A percentile compares a stretch with the other conserved stretches of the same genome.
These are phyloP conservation scores for Candida nanaspora DNA, from an alignment of 805 yeast genomes.

Conservation along the genomic window DNA sequence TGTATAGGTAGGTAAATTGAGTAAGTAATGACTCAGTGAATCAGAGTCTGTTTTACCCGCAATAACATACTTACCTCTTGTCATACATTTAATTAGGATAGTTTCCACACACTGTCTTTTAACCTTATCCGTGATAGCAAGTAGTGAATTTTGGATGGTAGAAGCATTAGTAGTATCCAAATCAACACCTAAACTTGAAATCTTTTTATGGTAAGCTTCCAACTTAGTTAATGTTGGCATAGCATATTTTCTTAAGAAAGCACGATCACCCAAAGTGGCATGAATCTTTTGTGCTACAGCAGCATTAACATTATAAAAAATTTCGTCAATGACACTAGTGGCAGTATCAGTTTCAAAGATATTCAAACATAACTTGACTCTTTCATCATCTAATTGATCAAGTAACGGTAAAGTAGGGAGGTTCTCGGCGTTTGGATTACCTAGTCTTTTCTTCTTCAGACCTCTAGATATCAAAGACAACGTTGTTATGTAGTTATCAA, in stretches of 20 bases:
- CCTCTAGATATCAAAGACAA: conserved; percentile 59
- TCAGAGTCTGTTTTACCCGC: conserved; percentile 85
- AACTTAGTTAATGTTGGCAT: conserved; percentile 77
- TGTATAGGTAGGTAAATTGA: conserved; percentile 79
- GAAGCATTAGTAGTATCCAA: conserved; percentile 73
- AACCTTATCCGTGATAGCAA: conserved; percentile 51
- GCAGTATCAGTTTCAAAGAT: conserved; percentile 58
- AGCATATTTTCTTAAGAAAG: conserved; percentile 82
- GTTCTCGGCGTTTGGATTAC: conserved; percentile 39
- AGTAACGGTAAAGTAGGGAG: conserved; percentile 55
- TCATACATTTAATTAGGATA: conserved; percentile 70
- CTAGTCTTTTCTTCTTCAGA: conserved; percentile 61
- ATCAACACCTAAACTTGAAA: conserved; percentile 55
- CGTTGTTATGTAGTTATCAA: conserved; percentile 54
- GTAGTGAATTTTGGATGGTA: conserved; percentile 63
- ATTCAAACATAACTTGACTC: conserved; percentile 62
- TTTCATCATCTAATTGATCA: conserved; percentile 82
- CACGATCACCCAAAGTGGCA: conserved; percentile 68
- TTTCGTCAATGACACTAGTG: conserved; percentile 59
- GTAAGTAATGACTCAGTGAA: conserved; percentile 69
- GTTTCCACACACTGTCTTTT: conserved; percentile 73
- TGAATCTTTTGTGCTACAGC: conserved; percentile 79
- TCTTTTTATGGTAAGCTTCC: conserved; percentile 69
- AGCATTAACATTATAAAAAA: conserved; percentile 71
- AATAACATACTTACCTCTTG: conserved; percentile 78